phyloP scores from a whole-genome alignment of 2,329 filamentous ascomycete species.

The Colletotrichum agaves region DNA sequence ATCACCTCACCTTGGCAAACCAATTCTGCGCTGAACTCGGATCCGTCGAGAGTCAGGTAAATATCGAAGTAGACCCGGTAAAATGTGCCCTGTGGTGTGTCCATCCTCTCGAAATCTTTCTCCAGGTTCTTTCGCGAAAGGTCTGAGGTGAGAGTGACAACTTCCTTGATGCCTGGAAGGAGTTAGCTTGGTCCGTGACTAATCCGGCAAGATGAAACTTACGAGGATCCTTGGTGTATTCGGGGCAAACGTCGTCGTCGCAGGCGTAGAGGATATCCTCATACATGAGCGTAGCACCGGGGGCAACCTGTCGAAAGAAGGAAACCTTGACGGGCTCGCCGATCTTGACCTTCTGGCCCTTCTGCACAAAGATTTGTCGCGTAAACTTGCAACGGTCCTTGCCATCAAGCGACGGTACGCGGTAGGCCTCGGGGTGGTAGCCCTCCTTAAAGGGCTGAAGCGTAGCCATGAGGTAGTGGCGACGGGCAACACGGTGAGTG shows the following conservation, averaged over 20 bases:
- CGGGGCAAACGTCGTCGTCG: conserved; percentile 96
- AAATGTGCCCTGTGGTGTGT: conserved; percentile 96
- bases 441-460: conserved; percentile 99
- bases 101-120: conserved; percentile 99
- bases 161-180: conserved; percentile 90
- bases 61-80: conserved; percentile 85
- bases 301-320: conserved; percentile 97
- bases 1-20: conserved; percentile 99
- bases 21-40: conserved; percentile 96
- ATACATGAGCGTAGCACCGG: conserved; percentile 98
- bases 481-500: conserved; percentile 94
- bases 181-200: conserved; percentile 41
- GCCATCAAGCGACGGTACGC: conserved; percentile 94
- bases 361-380: conserved; percentile 97
- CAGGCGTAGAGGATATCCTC: conserved; percentile 98
- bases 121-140: conserved; percentile 98
- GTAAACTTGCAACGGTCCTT: conserved; percentile 99
- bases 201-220: conserved; percentile 60
- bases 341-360: conserved; percentile 98
- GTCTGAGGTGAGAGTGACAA: conserved; percentile 96
- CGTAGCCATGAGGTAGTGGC: conserved; percentile 99
- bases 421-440: conserved; percentile 97
- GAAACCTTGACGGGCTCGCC: conserved; percentile 98
- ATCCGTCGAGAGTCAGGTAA: conserved; percentile 94
- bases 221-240: conserved; percentile 99